A percentile compares a stretch with the other conserved stretches of the same genome.
phyloP scores from a whole-genome alignment of 2,329 filamentous ascomycete species.

The Elsinoe necatrix region DNA sequence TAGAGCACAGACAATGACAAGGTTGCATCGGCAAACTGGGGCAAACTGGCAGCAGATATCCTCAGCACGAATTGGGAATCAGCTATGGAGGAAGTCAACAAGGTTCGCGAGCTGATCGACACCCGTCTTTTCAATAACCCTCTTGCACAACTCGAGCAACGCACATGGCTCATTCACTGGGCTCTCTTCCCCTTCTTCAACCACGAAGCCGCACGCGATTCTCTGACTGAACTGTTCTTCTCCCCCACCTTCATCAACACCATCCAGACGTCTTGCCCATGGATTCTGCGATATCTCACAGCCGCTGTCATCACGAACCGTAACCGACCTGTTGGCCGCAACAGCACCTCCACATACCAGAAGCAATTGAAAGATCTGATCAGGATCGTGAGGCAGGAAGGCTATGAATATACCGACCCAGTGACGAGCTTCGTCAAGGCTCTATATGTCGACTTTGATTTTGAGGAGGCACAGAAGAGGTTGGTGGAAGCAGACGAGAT shows the following conservation, averaged over 20 bases:
- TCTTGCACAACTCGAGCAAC: slow-evolving; percentile 88
- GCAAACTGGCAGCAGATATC: slow-evolving; percentile 94
- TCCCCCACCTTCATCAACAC: slow-evolving; percentile 97
- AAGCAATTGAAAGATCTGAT: slow-evolving; percentile 98
- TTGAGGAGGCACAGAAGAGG: slow-evolving; percentile 89
- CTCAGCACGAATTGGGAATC: slow-evolving; percentile 91
- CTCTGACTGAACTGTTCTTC: slow-evolving; percentile 93
- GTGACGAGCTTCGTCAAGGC: slow-evolving; percentile 95
- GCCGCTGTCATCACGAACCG: slow-evolving; percentile 91
- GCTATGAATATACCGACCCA: slow-evolving; percentile 94
- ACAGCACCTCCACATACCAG: slow-evolving; percentile 85
- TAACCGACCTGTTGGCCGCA: slow-evolving; percentile 68
- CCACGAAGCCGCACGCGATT: slow-evolving; percentile 82
- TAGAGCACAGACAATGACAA: slow-evolving; percentile 94
- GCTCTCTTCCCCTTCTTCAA: slow-evolving; percentile 98
- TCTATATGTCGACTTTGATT: slow-evolving; percentile 92
- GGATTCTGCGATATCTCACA: slow-evolving; percentile 89
- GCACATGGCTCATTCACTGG: slow-evolving; percentile 98
- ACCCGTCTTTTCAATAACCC: slow-evolving; percentile 94
- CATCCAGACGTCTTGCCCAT: slow-evolving; percentile 95
- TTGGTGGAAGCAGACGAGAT: slow-evolving; percentile 83
- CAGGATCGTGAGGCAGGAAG: slow-evolving; percentile 90
- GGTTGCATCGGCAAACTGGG: slow-evolving; percentile 91
- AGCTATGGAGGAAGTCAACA: slow-evolving; percentile 81
- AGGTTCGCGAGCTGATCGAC: slow-evolving; percentile 87